Evolutionary conservation across 306 rosid species (phyloP), one percentile per base, ranked within the genome.

Genomic region (Astragalus glycyphyllos): DNA sequence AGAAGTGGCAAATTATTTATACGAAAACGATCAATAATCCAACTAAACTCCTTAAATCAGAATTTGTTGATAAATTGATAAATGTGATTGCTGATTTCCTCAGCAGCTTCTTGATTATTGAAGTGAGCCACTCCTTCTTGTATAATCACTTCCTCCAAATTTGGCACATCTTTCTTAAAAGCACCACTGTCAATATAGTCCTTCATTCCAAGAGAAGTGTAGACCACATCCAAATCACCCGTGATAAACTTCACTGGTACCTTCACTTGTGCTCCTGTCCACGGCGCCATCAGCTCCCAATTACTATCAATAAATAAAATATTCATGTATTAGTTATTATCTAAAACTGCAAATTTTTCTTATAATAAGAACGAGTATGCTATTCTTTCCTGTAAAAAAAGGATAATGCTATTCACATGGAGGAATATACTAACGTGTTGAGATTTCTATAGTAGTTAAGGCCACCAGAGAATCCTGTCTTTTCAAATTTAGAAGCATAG

Each of bases 381-480:
- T n/a, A n/a, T n/a, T n/a, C n/a, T n/a, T n/a, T n/a, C n/a, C n/a
- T n/a, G n/a, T n/a, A n/a, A n/a, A n/a, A n/a, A n/a, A n/a, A n/a
- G n/a, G n/a, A n/a, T n/a, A n/a, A n/a, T n/a, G n/a, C n/a, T n/a
- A n/a, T n/a, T n/a, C n/a, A n/a, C n/a, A n/a, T n/a, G n/a, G n/a
- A n/a, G n/a, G n/a, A n/a, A n/a, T n/a, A n/a, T n/a, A n/a, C n/a
- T n/a, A n/a, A n/a, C 77, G 8, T 29, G 69, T 78, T 71, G 11
- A 82, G 10, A 17, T 55, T 72, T 70, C 80, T 73, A 11, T 85
- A 77, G 81, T 82, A 82, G 81, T 82, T 85, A 40, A 82, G 59
- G 15, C 68, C 77, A 35, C 81, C 86, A 2, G 77, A 53, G 79
- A 85, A 82, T 40, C 89, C 79, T 0, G 79, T 69, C 63, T 73